Evolutionary conservation across 345 rosid genomes (phyloP).

Genomic region (Cardamine resedifolia): DNA sequence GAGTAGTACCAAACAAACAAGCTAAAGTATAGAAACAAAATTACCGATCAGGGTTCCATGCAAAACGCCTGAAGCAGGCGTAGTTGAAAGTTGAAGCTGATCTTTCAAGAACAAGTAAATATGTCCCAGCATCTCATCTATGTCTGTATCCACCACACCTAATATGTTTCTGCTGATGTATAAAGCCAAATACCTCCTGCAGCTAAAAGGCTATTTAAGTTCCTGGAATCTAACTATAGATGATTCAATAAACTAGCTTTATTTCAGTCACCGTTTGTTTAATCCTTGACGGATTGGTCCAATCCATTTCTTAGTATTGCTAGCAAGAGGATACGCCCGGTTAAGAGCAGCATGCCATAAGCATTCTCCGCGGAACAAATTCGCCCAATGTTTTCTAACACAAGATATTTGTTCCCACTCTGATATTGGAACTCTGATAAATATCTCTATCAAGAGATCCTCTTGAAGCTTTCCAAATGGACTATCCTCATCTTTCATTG

Average conservation of each 20-base stretch:
- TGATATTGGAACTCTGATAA: constrained; percentile 61
- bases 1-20: neutral
- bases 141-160: constrained; percentile 54
- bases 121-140: constrained; percentile 84
- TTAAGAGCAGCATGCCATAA: constrained; percentile 83
- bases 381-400: constrained; percentile 75
- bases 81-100: constrained; percentile 65
- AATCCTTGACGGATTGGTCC: constrained; percentile 77
- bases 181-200: constrained; percentile 80
- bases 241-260: neutral
- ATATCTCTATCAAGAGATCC: constrained; percentile 77
- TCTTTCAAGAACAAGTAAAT: constrained; percentile 80
- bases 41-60: constrained; percentile 88
- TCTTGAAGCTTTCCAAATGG: constrained; percentile 67
- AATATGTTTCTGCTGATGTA: constrained; percentile 60
- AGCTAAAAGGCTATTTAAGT: constrained; percentile 28
- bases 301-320: constrained; percentile 66
- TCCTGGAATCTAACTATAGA: neutral
- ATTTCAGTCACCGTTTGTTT: constrained; percentile 53
- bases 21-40: constrained; percentile 6
- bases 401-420: constrained; percentile 64
- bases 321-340: constrained; percentile 54
- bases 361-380: constrained; percentile 67
- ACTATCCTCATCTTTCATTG: constrained; percentile 36
- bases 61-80: constrained; percentile 63